Conservation (phyloP, 192 early-diverging fungal species). For the Pilobolus umbonatus region DNA sequence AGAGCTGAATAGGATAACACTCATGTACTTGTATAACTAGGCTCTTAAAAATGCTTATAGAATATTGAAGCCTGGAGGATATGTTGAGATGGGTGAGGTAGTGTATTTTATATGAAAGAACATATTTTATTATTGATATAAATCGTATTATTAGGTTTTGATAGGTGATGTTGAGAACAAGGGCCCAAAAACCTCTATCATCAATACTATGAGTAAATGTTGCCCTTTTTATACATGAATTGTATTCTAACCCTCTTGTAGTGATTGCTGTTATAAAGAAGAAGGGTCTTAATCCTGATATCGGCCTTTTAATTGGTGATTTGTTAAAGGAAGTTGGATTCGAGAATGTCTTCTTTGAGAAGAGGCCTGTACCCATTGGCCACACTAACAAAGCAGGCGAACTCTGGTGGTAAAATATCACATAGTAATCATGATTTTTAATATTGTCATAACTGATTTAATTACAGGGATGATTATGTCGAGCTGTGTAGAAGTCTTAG, state of each 20-base stretch:
- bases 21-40: not conserved
- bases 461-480: no score
- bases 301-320: not conserved
- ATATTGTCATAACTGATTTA: no score
- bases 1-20: not conserved
- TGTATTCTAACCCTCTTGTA: not conserved
- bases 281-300: not conserved
- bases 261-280: not conserved
- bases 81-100: conserved; percentile 23
- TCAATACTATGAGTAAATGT: no score
- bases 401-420: not conserved
- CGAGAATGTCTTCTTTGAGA: not conserved
- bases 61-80: conserved; percentile 31
- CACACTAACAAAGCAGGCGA: not conserved
- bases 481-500: not conserved
- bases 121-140: not conserved
- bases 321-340: not conserved
- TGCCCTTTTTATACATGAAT: not conserved
- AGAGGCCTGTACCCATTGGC: not conserved
- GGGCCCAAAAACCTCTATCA: no score
- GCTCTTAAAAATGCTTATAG: conserved; percentile 20
- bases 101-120: not conserved
- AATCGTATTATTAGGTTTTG: not conserved
- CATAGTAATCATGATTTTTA: no score
- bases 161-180: not conserved